These are phyloP conservation scores for Quercus engelmannii DNA, from an alignment of 306 rosid genomes.

Conservation along the genomic window DNA sequence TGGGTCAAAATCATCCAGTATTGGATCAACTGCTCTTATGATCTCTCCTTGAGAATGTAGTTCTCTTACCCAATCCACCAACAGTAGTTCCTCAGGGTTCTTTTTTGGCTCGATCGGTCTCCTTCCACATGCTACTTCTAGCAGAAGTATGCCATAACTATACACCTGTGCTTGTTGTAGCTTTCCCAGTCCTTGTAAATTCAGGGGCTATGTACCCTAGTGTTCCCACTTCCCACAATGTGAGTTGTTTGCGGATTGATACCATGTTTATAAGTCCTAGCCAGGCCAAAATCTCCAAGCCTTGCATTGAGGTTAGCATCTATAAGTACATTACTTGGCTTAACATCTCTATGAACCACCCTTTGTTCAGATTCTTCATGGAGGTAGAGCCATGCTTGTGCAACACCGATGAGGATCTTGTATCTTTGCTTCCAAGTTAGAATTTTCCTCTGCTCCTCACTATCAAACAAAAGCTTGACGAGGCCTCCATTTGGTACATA, in stretches of 20 bases:
- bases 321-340: constrained; percentile 31
- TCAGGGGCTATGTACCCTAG: constrained; percentile 36
- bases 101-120: constrained; percentile 20
- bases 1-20: constrained; percentile 3
- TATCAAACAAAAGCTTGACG: constrained; percentile 26
- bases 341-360: constrained; percentile 39
- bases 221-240: constrained; percentile 39
- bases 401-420: constrained; percentile 33
- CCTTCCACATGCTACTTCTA: constrained; percentile 36
- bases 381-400: constrained; percentile 30
- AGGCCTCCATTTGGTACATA: constrained; percentile 37
- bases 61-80: constrained; percentile 32
- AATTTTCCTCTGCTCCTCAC: constrained; percentile 16
- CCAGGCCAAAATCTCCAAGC: constrained; percentile 34
- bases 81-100: constrained; percentile 19
- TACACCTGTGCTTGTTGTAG: constrained; percentile 30
- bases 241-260: constrained; percentile 23
- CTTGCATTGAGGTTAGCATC: constrained; percentile 31
- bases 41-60: constrained; percentile 16
- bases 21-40: constrained; percentile 17
- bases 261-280: constrained; percentile 31
- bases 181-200: constrained; percentile 27
- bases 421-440: constrained; percentile 21
- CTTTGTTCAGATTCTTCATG: constrained; percentile 38
- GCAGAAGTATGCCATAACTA: constrained; percentile 27